Evolutionary conservation across 176 grass and related monocot species (phyloP).

Genomic region (Eragrostis curvula): DNA sequence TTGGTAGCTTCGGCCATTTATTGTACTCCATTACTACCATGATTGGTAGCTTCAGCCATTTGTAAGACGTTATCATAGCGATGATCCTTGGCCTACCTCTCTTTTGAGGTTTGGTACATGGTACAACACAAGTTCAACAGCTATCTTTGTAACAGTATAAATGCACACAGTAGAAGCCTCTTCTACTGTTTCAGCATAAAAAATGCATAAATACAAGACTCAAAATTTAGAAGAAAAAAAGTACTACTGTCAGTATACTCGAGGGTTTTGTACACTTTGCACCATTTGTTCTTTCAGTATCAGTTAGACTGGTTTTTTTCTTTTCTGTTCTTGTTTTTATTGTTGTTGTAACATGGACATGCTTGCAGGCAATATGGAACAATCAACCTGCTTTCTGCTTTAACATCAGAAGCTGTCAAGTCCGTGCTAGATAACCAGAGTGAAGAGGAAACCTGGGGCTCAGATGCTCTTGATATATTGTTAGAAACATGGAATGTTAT

Average conservation of each 20-base stretch:
- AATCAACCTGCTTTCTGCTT: conserved; percentile 76
- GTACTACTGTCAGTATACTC: conserved; percentile 17
- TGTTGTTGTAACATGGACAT: conserved; percentile 42
- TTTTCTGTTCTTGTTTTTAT: conserved; percentile 19
- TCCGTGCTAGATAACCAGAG: conserved; percentile 60
- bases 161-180: too few relatives aligned
- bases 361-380: conserved; percentile 86
- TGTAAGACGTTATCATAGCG: background rate
- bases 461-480: conserved; percentile 89
- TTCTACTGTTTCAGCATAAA: too few relatives aligned
- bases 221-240: too few relatives aligned
- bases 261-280: conserved; percentile 16
- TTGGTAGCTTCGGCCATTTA: background rate
- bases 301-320: conserved; percentile 18
- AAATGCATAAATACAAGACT: too few relatives aligned
- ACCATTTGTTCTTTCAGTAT: conserved; percentile 30
- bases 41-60: too few relatives aligned
- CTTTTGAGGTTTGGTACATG: background rate
- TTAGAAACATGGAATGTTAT: conserved; percentile 97
- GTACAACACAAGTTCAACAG: background rate
- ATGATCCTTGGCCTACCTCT: background rate
- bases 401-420: conserved; percentile 93
- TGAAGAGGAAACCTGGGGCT: conserved; percentile 91
- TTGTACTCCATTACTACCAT: background rate
- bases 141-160: conserved; percentile 13